phyloP scores from a whole-genome alignment of 2,329 filamentous ascomycete genomes.

The Pseudogymnoascus sp. region DNA sequence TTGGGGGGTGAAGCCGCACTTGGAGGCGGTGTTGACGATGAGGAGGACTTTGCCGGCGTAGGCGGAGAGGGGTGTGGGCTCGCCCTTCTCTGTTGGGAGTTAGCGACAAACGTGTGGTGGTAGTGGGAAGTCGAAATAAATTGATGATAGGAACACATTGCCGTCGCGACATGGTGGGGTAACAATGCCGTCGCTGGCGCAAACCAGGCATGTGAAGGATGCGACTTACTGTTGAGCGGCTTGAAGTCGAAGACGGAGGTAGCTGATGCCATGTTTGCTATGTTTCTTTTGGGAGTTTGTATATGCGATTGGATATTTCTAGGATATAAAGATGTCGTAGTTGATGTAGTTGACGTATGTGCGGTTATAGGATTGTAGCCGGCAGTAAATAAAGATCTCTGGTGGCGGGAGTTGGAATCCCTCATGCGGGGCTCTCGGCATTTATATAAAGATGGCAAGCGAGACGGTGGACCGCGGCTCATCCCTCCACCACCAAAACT shows the following conservation, averaged over 20 bases:
- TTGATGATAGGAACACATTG: background rate
- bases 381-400: background rate
- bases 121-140: background rate
- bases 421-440: conserved; percentile 1
- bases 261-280: conserved; percentile 52
- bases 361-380: background rate
- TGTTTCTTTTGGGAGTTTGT: background rate
- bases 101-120: conserved; percentile 13
- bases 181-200: background rate
- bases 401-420: background rate
- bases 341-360: background rate
- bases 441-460: background rate
- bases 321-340: background rate
- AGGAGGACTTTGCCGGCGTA: conserved; percentile 91
- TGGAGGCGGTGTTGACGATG: conserved; percentile 94
- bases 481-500: background rate
- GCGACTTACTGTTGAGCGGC: conserved; percentile 64
- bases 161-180: background rate
- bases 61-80: conserved; percentile 57
- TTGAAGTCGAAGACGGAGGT: conserved; percentile 77
- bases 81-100: conserved; percentile 56
- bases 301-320: background rate
- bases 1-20: conserved; percentile 97
- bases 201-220: background rate
- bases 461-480: conserved; percentile 1